Evolutionary conservation across 2,329 filamentous ascomycete genomes (phyloP).

Genomic region (Tolypocladium pustulatum): DNA sequence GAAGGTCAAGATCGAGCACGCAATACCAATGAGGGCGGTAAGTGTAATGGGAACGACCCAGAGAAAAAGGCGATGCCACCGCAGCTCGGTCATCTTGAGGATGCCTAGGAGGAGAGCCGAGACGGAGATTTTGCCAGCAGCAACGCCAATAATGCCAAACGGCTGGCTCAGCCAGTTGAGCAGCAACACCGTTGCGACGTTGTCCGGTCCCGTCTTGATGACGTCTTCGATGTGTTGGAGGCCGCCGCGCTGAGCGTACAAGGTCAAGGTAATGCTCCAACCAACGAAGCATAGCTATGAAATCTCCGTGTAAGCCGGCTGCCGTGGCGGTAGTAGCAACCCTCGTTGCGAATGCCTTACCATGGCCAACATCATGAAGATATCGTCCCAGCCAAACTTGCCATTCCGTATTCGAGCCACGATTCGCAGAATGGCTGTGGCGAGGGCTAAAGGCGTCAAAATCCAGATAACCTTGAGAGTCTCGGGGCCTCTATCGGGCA

Average conservation of each 20-base stretch:
- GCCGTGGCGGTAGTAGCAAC: not conserved
- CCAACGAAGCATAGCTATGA: slow-evolving; percentile 8
- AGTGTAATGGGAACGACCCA: slow-evolving; percentile 10
- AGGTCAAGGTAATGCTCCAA: slow-evolving; percentile 9
- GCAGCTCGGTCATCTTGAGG: slow-evolving; percentile 8
- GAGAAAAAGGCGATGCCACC: slow-evolving; percentile 10
- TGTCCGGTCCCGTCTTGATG: slow-evolving; percentile 7
- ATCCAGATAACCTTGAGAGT: slow-evolving; percentile 7
- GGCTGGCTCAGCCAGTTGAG: slow-evolving; percentile 11
- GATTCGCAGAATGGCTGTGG: slow-evolving; percentile 6
- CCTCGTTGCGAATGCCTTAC: not conserved
- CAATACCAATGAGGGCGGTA: slow-evolving; percentile 7
- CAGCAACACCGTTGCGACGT: slow-evolving; percentile 9
- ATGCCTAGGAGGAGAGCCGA: slow-evolving; percentile 10
- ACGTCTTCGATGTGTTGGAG: slow-evolving; percentile 8
- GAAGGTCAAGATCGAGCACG: slow-evolving; percentile 10
- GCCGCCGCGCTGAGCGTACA: slow-evolving; percentile 9
- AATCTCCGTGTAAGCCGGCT: not conserved
- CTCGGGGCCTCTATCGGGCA: slow-evolving; percentile 6
- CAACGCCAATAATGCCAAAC: slow-evolving; percentile 11
- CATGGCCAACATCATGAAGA: slow-evolving; percentile 10
- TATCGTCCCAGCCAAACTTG: slow-evolving; percentile 10
- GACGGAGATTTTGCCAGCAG: slow-evolving; percentile 10
- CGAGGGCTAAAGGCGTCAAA: slow-evolving; percentile 7
- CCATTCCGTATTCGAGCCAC: slow-evolving; percentile 4